Conservation (phyloP, 148 eudicot genomes). For the Heliosperma pusillum region DNA sequence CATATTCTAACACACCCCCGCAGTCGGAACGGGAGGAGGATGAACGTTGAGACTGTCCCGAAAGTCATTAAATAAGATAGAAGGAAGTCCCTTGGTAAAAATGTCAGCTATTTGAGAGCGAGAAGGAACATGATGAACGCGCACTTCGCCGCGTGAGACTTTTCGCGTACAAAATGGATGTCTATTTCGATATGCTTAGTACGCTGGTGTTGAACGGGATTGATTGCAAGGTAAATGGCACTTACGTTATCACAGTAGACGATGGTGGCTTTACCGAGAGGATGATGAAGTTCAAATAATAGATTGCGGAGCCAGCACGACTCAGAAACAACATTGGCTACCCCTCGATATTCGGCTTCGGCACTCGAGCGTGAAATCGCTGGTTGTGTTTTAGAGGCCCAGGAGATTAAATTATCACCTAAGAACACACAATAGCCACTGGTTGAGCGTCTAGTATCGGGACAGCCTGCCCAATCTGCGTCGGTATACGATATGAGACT, state of each 20-base stretch:
- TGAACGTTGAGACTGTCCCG: not conserved
- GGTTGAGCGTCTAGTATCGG: not conserved
- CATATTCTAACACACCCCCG: too few species aligned
- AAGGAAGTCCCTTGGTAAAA: not conserved
- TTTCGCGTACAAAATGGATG: not conserved
- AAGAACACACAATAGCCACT: not conserved
- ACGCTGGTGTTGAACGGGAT: not conserved
- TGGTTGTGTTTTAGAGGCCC: not conserved
- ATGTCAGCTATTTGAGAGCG: not conserved
- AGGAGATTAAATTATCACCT: not conserved
- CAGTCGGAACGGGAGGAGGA: too few species aligned
- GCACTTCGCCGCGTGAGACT: not conserved
- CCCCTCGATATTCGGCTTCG: not conserved
- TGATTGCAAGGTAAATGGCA: too few species aligned
- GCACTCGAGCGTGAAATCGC: not conserved
- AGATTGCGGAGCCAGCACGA: not conserved
- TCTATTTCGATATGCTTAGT: not conserved
- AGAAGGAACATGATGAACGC: not conserved
- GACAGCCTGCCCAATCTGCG: not conserved
- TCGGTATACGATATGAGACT: not conserved
- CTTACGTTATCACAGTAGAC: not conserved
- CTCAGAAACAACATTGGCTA: not conserved
- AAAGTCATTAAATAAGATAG: not conserved
- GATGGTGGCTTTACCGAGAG: not conserved
- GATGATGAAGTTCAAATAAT: not conserved